phyloP scores from a whole-genome alignment of 306 rosid species.

The Corylus avellana region DNA sequence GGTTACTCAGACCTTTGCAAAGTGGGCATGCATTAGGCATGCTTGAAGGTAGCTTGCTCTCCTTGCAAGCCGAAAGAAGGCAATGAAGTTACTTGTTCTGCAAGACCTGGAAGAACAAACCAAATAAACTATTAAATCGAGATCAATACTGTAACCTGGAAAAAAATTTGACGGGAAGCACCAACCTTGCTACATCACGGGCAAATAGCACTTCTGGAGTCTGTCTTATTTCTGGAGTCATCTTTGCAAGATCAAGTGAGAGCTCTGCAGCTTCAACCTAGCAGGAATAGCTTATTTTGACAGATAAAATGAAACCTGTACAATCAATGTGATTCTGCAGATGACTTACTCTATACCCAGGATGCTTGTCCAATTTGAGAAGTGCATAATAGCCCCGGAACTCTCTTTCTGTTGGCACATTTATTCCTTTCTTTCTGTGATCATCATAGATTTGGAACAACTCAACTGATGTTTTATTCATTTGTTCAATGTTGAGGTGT shows the following conservation, averaged over 20 bases:
- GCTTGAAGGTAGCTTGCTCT: slow-evolving; percentile 97
- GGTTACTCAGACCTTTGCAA: slow-evolving; percentile 71
- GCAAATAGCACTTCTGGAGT: slow-evolving; percentile 91
- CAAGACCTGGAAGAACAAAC: slow-evolving; percentile 76
- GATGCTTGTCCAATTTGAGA: slow-evolving; percentile 98
- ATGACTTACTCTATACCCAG: slow-evolving; percentile 89
- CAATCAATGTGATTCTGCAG: slow-evolving; percentile 27
- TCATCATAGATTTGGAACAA: slow-evolving; percentile 95
- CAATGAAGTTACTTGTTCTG: slow-evolving; percentile 82
- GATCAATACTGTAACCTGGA: slow-evolving; percentile 17
- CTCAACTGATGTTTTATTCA: slow-evolving; percentile 98
- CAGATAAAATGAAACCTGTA: slow-evolving; percentile 33
- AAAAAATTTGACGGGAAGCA: slow-evolving; percentile 22
- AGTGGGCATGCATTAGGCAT: slow-evolving; percentile 99
- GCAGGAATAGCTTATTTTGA: slow-evolving; percentile 42
- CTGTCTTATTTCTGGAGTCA: slow-evolving; percentile 94
- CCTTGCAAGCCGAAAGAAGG: slow-evolving; percentile 88
- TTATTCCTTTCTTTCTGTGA: slow-evolving; percentile 92
- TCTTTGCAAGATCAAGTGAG: slow-evolving; percentile 97
- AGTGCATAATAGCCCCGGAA: slow-evolving; percentile 98
- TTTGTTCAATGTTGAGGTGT: slow-evolving; percentile 98
- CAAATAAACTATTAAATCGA: slow-evolving; percentile 31
- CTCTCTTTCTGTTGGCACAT: slow-evolving; percentile 74
- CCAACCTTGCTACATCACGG: slow-evolving; percentile 89
- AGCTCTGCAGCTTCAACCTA: slow-evolving; percentile 99